These are phyloP conservation scores for Colletotrichum sp. DNA, from an alignment of 2,329 filamentous ascomycete species.

Conservation along the genomic window DNA sequence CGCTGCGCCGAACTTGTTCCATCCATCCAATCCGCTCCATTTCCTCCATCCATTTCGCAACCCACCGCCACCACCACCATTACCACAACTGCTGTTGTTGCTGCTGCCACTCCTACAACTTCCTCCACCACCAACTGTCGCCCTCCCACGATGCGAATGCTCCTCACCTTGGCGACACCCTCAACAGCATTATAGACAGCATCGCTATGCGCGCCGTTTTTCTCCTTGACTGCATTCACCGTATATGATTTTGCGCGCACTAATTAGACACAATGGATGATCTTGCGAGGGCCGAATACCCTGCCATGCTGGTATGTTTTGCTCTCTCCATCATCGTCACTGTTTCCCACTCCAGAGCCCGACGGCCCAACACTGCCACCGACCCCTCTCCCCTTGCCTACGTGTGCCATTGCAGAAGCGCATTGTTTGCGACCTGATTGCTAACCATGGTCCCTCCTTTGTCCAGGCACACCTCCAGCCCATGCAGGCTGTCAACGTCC, in stretches of 20 bases:
- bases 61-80: neutral
- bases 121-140: conserved; percentile 1
- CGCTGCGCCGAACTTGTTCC: neutral
- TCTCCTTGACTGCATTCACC: conserved; percentile 15
- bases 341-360: neutral
- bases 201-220: conserved; percentile 25
- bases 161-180: conserved; percentile 19
- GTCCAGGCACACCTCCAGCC: conserved; percentile 81
- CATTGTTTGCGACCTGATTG: conserved; percentile 17
- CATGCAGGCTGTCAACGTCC: conserved; percentile 77
- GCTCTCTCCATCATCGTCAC: neutral
- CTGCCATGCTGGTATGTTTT: conserved; percentile 80
- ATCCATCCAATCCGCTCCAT: conserved; percentile 10
- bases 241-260: conserved; percentile 19
- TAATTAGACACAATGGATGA: conserved; percentile 65
- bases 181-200: conserved; percentile 20
- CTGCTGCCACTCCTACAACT: neutral
- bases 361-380: conserved; percentile 4
- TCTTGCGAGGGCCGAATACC: conserved; percentile 88
- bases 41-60: conserved; percentile 5
- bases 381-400: neutral
- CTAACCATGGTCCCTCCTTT: conserved; percentile 18
- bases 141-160: conserved; percentile 19
- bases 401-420: neutral
- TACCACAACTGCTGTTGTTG: neutral